These are phyloP conservation scores for Citrus mangshanensis DNA, from an alignment of 345 rosid species.

Conservation along the genomic window DNA sequence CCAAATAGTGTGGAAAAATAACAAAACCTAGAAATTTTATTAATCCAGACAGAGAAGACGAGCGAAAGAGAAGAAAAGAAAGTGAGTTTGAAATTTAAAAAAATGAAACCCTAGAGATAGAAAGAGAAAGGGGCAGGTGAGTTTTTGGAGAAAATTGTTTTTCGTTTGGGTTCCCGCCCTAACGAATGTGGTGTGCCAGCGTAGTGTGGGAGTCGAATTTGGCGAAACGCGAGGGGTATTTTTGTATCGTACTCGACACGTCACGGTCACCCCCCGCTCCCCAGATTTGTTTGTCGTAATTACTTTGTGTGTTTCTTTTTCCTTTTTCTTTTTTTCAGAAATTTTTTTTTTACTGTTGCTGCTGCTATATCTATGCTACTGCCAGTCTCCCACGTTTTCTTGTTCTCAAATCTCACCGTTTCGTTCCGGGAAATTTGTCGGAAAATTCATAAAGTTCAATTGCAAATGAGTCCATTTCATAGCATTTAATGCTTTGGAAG, in stretches of 20 bases:
- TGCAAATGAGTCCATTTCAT: too few relatives aligned
- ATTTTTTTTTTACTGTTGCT: neutral
- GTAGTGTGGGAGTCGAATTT: conserved; percentile 15
- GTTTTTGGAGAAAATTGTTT: neutral
- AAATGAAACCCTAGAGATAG: conserved; percentile 14
- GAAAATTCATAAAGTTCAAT: neutral
- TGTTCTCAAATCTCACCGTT: neutral
- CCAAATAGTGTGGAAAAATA: neutral
- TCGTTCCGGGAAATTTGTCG: neutral
- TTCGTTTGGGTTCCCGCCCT: conserved; percentile 53
- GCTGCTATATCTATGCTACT: too few relatives aligned
- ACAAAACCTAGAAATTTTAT: conserved; percentile 18
- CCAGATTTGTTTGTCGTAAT: neutral
- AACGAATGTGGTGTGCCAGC: conserved; percentile 22
- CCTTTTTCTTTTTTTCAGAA: neutral
- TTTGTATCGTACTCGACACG: conserved; percentile 29
- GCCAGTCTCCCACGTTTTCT: neutral
- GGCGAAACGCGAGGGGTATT: conserved; percentile 20
- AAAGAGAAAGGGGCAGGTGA: neutral
- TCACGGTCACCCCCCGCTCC: conserved; percentile 8
- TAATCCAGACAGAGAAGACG: neutral
- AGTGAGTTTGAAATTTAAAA: conserved; percentile 15
- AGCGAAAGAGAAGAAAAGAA: neutral
- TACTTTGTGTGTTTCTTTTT: neutral
- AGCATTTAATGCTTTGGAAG: too few relatives aligned